Evolutionary conservation across 306 rosid species (phyloP), one percentile per base, ranked within the genome.

Genomic region (Trichosanthes truncata): DNA sequence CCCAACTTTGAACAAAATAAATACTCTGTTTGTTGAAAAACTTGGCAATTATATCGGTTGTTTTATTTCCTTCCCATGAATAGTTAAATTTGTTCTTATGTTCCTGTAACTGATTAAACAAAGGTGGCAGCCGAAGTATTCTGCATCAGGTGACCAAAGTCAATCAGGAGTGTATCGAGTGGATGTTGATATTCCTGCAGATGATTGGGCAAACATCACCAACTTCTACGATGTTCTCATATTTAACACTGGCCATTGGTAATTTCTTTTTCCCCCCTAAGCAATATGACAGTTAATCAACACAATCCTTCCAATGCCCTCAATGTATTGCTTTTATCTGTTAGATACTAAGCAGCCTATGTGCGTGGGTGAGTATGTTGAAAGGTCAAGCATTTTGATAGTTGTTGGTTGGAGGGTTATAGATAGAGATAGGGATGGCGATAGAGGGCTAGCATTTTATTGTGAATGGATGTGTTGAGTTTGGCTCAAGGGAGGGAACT

Each of bases 211-310:
- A 66, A 82, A 75, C 81, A 91, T 94, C 75, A 71, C 86, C 74
- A 85, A 86, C 73, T 94, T 90, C 89, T 94, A 92, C 74, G 92
- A 94, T 82, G 95, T 92, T 66, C 90, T 94, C 77, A 83, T 94
- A 83, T 94, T 92, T 82, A 94, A 91, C 80, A 89, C 97, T 51
- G 97, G 98, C 71, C 98, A 94, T 67, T 94, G 98, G 98, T 94
- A 89, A 81, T 67, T 73, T 43, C 14, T 76, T 65, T 49, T 20
- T 76, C 69, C 80, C 65, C 83, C 74, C 78, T 17, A 1, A 72
- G 77, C 14, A 46, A 13, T 45, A 25, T 72, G 36, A 21, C 59
- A 25, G 77, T 71, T 45, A 9, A 71, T 71, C 77, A 26, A 46
- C 57, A 71, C 59, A 15, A n/a, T 26, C n/a, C 25, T 72, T 72